A percentile compares a stretch with the other conserved stretches of the same genome.
Conservation (phyloP, 1,284 basidiomycete species). For the Tetrapyrgos nigripes region DNA sequence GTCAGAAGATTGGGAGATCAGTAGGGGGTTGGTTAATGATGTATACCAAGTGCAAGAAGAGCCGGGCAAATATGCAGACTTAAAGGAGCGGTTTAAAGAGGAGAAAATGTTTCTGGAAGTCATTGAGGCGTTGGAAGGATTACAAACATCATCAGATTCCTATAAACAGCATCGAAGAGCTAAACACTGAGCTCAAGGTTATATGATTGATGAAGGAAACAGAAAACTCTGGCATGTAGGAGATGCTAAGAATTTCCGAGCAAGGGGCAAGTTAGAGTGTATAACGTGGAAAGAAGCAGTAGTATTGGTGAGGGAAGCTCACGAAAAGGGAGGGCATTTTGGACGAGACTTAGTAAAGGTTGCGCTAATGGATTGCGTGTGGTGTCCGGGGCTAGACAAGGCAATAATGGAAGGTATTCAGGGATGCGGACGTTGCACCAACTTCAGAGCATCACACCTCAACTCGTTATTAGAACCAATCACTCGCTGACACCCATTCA, state of each 20-base stretch:
- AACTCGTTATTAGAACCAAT: too few relatives aligned
- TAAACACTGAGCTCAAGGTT: conserved; percentile 32
- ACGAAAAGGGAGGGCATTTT: too few relatives aligned
- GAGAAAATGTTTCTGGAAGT: conserved; percentile 34
- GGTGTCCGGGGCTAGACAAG: conserved; percentile 34
- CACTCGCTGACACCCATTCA: conserved; percentile 40
- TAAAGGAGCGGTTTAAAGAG: conserved; percentile 29
- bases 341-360: conserved; percentile 35
- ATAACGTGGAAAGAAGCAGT: too few relatives aligned
- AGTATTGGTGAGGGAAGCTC: too few relatives aligned
- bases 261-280: too few relatives aligned
- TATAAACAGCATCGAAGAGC: conserved; percentile 16
- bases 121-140: conserved; percentile 29
- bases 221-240: too few relatives aligned
- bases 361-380: conserved; percentile 29
- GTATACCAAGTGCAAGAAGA: conserved; percentile 22
- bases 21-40: conserved; percentile 34
- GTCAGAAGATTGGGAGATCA: conserved; percentile 7
- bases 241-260: too few relatives aligned
- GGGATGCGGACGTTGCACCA: conserved; percentile 35
- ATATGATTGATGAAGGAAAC: too few relatives aligned
- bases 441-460: conserved; percentile 30
- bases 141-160: neutral
- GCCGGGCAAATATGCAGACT: neutral
- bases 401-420: too few relatives aligned